A percentile compares a stretch with the other conserved stretches of the same genome.
phyloP scores from a whole-genome alignment of 345 rosid genomes.

The Turnera subulata region DNA sequence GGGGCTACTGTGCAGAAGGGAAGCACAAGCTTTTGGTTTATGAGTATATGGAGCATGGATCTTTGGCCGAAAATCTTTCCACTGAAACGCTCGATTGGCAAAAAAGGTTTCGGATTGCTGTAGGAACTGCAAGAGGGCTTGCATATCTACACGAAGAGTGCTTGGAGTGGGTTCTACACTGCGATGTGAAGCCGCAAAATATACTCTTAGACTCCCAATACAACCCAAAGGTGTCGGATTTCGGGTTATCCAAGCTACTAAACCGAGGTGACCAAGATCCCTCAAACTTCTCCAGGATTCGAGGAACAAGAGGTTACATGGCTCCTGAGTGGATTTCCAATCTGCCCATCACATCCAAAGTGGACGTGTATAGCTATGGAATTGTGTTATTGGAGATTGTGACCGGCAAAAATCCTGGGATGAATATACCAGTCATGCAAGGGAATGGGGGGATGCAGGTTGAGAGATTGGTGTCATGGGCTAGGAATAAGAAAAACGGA shows the following conservation, averaged over 20 bases:
- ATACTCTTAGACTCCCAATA: constrained; percentile 11
- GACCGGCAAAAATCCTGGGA: constrained; percentile 18
- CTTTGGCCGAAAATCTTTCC: constrained; percentile 12
- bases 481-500: background rate
- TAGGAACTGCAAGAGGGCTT: constrained; percentile 14
- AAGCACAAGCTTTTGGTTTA: constrained; percentile 25
- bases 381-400: constrained; percentile 35
- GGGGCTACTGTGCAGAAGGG: constrained; percentile 28
- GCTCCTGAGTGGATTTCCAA: constrained; percentile 29
- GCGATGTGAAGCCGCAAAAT: constrained; percentile 20
- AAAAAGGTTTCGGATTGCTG: constrained; percentile 10
- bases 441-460: background rate
- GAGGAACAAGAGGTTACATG: constrained; percentile 33
- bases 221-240: constrained; percentile 21
- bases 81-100: constrained; percentile 8
- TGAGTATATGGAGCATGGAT: constrained; percentile 20
- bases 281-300: constrained; percentile 14
- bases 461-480: constrained; percentile 10
- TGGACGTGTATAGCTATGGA: constrained; percentile 44
- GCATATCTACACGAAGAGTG: constrained; percentile 23
- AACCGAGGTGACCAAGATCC: constrained; percentile 2
- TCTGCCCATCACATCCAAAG: constrained; percentile 27
- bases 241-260: constrained; percentile 8
- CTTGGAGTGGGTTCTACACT: constrained; percentile 21
- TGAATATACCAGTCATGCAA: background rate